Evolutionary conservation across 345 rosid species (phyloP).

Genomic region (Salix suchowensis): DNA sequence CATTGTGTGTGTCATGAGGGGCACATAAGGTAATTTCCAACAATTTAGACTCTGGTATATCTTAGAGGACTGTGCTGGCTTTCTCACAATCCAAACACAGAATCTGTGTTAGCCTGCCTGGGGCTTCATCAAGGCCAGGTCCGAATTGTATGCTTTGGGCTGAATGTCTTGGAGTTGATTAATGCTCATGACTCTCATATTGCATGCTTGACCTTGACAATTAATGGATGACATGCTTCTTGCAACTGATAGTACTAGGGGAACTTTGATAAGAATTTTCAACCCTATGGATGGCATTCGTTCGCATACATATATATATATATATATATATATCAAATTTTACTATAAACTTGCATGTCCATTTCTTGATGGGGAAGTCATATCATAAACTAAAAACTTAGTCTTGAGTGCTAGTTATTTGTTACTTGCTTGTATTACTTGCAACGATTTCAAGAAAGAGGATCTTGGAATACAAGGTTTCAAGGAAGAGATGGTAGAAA

Average conservation of each 20-base stretch:
- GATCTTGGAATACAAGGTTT: too few species aligned
- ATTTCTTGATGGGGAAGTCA: too few species aligned
- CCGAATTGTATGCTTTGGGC: constrained; percentile 75
- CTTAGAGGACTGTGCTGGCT: constrained; percentile 86
- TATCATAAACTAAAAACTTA: too few species aligned
- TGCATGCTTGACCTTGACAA: constrained; percentile 73
- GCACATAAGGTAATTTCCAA: too few species aligned
- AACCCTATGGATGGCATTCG: constrained; percentile 79
- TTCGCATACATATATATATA: constrained; percentile 2
- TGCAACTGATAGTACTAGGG: constrained; percentile 87
- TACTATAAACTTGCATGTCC: too few species aligned
- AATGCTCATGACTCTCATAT: constrained; percentile 76
- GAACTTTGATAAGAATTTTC: constrained; percentile 82
- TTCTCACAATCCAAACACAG: constrained; percentile 63
- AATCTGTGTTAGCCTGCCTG: constrained; percentile 75
- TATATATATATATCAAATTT: background rate
- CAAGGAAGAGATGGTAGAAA: too few species aligned
- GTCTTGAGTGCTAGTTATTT: too few species aligned
- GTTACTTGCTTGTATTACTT: too few species aligned
- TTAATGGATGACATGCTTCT: constrained; percentile 76
- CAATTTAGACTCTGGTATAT: constrained; percentile 43
- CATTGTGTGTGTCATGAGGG: too few species aligned
- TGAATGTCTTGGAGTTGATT: constrained; percentile 61
- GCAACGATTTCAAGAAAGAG: too few species aligned
- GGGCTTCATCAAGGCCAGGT: constrained; percentile 81